Conservation (phyloP, 140 eudicot species). For the Oenanthe javanica region DNA sequence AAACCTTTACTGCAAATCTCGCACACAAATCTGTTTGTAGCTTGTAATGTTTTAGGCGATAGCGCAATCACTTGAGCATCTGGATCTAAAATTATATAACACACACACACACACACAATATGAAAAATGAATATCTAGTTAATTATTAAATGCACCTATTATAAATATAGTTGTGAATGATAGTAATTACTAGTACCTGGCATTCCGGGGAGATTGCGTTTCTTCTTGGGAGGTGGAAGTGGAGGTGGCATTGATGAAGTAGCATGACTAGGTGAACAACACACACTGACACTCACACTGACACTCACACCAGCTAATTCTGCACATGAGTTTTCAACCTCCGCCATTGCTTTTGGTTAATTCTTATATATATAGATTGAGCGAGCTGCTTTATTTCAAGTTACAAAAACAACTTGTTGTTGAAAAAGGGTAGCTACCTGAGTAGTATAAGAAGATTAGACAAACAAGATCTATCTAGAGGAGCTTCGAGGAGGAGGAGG, state of each 20-base stretch:
- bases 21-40: slow-evolving; percentile 82
- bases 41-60: slow-evolving; percentile 63
- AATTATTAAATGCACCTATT: too few species aligned
- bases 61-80: slow-evolving; percentile 80
- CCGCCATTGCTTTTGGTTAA: slow-evolving; percentile 23
- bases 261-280: slow-evolving; percentile 20
- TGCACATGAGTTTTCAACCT: slow-evolving; percentile 34
- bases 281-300: slow-evolving; percentile 8
- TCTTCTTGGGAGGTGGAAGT: slow-evolving; percentile 40
- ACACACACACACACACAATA: neutral
- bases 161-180: too few species aligned
- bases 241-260: slow-evolving; percentile 11
- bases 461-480: neutral
- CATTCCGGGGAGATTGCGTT: slow-evolving; percentile 78
- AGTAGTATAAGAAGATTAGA: neutral
- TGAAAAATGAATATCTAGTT: neutral
- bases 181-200: slow-evolving; percentile 40
- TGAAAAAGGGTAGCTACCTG: neutral
- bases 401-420: neutral
- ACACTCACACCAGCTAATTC: slow-evolving; percentile 23
- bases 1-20: slow-evolving; percentile 93
- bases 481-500: neutral
- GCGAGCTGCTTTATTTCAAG: too few species aligned
- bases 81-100: slow-evolving; percentile 43
- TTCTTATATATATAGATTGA: too few species aligned